Evolutionary conservation across 257 asterid genomes (phyloP).

Genomic region (Primulina eburnea): DNA sequence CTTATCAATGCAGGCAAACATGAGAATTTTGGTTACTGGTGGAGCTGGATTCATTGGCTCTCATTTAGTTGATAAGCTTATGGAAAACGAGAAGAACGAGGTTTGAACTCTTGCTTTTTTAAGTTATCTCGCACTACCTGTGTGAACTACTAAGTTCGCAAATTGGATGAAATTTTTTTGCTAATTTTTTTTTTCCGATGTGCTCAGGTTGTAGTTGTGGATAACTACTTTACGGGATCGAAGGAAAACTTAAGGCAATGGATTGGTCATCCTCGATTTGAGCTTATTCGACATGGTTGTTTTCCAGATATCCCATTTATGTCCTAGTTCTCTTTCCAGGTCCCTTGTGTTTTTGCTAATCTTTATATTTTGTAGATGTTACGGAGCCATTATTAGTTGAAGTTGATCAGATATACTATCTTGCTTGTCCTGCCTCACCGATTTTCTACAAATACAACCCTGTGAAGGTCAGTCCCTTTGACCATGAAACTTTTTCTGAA

Average conservation of each 20-base stretch:
- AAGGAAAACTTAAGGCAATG: conserved; percentile 88
- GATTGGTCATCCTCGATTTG: conserved; percentile 97
- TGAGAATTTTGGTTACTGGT: conserved; percentile 95
- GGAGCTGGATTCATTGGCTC: conserved; percentile 99
- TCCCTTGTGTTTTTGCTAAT: conserved; percentile 2
- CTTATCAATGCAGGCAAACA: conserved; percentile 64
- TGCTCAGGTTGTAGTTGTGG: conserved; percentile 79
- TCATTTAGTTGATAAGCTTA: conserved; percentile 89
- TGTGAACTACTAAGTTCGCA: not conserved
- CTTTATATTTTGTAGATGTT: conserved; percentile 55
- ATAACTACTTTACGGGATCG: conserved; percentile 95
- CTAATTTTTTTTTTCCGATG: not conserved
- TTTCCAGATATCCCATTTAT: not conserved
- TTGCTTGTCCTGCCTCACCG: conserved; percentile 99
- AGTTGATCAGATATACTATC: conserved; percentile 96
- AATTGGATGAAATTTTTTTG: not conserved
- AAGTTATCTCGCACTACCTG: not conserved
- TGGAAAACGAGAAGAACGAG: conserved; percentile 96
- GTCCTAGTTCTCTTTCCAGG: not conserved
- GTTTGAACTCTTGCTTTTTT: conserved; percentile 32
- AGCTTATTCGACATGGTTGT: conserved; percentile 94
- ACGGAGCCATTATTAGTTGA: conserved; percentile 79
- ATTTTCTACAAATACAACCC: conserved; percentile 97
- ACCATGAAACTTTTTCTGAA: conserved; percentile 12
- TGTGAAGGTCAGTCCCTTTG: conserved; percentile 60